A percentile compares a stretch with the other conserved stretches of the same genome.
phyloP scores from a whole-genome alignment of 2,329 filamentous ascomycete species.

The Fusarium praegraminearum region DNA sequence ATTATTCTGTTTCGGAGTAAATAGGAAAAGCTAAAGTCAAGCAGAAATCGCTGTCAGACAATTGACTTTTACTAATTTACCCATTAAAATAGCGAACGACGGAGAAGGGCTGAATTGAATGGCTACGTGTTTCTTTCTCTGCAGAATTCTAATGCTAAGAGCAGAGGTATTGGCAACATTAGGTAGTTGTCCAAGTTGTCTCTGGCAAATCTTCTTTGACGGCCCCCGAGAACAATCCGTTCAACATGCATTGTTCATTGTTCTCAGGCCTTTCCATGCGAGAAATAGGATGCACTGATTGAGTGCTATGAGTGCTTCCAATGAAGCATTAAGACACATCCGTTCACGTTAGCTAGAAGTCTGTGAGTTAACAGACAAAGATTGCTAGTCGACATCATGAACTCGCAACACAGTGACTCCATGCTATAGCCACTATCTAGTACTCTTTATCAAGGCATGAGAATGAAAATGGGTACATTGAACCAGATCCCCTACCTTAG shows the following conservation, averaged over 20 bases:
- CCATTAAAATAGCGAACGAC: not conserved
- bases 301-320: rapidly evolving
- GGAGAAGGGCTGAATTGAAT: not conserved
- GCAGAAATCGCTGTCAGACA: no score
- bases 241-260: not conserved
- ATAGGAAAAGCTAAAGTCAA: no score
- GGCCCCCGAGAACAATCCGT: not conserved
- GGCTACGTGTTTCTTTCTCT: not conserved
- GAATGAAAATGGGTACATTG: no score
- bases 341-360: not conserved
- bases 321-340: not conserved
- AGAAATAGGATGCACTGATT: not conserved
- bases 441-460: not conserved
- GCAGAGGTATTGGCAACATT: not conserved
- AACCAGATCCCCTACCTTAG: no score
- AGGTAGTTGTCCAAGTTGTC: not conserved
- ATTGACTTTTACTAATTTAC: not conserved
- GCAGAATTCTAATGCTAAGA: not conserved
- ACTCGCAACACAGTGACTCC: rapidly evolving
- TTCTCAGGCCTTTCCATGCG: rapidly evolving
- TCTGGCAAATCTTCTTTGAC: not conserved
- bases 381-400: not conserved
- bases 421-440: rapidly evolving
- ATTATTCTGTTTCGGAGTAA: not conserved
- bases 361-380: not conserved